Conservation (phyloP, 2,329 filamentous ascomycete species). For the Colletotrichum sp. region DNA sequence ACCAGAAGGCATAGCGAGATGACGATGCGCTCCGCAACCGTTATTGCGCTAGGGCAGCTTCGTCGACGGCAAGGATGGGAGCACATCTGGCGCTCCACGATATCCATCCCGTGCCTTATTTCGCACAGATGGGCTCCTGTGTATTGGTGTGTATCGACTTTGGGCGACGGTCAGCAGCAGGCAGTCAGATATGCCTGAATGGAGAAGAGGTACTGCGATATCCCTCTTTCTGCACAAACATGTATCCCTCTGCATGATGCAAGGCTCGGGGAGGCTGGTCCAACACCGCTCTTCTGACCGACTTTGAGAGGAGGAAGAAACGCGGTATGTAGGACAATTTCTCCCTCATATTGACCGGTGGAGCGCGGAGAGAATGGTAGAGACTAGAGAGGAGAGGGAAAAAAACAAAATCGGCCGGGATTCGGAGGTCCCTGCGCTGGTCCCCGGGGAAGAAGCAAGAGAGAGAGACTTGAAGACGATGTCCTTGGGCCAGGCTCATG, state of each 20-base stretch:
- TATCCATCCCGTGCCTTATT: constrained; percentile 4
- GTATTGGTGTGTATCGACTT: background rate
- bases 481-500: constrained; percentile 19
- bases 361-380: background rate
- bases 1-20: constrained; percentile 2
- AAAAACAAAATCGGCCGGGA: constrained; percentile 15
- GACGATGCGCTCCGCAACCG: constrained; percentile 11
- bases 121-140: background rate
- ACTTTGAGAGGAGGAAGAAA: background rate
- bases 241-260: background rate
- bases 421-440: constrained; percentile 12
- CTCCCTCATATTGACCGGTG: constrained; percentile 8
- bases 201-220: background rate
- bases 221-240: background rate
- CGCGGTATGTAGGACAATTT: constrained; percentile 1
- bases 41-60: constrained; percentile 9
- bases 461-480: background rate
- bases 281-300: constrained; percentile 12
- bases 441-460: background rate
- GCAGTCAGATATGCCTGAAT: constrained; percentile 16
- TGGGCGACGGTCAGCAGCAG: background rate
- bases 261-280: constrained; percentile 4
- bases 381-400: background rate
- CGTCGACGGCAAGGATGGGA: constrained; percentile 1
- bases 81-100: background rate